Conservation (phyloP, 345 rosid species). For the Eutrema heterophyllum region DNA sequence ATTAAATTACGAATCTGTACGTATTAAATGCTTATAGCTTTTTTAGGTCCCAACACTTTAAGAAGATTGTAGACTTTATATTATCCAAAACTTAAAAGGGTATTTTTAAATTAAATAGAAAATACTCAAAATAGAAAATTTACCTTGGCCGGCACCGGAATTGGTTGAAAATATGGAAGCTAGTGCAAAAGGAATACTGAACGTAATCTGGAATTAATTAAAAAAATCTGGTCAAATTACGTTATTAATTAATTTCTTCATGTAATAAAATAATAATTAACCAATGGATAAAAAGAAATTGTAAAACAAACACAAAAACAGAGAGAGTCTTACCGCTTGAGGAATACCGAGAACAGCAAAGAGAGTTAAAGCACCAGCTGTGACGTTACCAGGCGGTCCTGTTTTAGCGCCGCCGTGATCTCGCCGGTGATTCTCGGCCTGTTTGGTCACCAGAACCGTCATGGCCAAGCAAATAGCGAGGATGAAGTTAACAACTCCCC, state of each 20-base stretch:
- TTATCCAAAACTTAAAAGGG: conserved; percentile 27
- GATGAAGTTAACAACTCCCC: conserved; percentile 72
- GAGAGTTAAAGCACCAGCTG: conserved; percentile 53
- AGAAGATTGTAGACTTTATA: conserved; percentile 12
- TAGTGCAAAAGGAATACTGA: conserved; percentile 81
- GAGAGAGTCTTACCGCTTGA: conserved; percentile 46
- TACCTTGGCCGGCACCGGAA: conserved; percentile 88
- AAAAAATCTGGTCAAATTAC: background rate
- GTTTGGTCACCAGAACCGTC: conserved; percentile 54
- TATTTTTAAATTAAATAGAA: background rate
- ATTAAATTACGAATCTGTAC: background rate
- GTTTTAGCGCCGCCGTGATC: conserved; percentile 24
- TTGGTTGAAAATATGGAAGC: conserved; percentile 68
- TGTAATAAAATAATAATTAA: background rate
- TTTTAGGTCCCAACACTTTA: conserved; percentile 18
- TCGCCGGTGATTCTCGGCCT: conserved; percentile 48
- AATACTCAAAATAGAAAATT: background rate
- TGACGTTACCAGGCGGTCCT: conserved; percentile 44
- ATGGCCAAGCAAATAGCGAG: conserved; percentile 50
- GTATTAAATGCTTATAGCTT: conserved; percentile 2
- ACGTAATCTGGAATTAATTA: conserved; percentile 53
- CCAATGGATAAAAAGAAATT: background rate
- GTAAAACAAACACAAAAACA: background rate
- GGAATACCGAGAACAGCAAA: conserved; percentile 79
- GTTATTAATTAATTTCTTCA: background rate